These are phyloP conservation scores for Pezicula neosporulosa DNA, from an alignment of 2,329 filamentous ascomycete genomes.

Conservation along the genomic window DNA sequence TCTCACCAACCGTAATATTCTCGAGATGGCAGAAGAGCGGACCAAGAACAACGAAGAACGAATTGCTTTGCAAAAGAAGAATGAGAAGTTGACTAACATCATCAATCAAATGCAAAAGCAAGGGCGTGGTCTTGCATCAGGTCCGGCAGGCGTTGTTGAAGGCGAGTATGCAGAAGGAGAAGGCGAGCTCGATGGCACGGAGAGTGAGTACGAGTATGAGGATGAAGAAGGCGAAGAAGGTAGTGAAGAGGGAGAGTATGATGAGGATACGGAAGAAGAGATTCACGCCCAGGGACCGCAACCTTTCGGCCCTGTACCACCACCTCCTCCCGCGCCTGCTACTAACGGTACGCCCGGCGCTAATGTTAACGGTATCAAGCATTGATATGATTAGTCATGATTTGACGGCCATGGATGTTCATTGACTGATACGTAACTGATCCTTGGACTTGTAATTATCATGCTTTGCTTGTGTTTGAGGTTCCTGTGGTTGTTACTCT, in stretches of 20 bases:
- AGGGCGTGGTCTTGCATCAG: conserved; percentile 71
- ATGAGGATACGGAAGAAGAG: conserved; percentile 40
- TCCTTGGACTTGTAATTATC: no score
- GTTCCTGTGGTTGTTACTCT: no score
- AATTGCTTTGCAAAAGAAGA: conserved; percentile 72
- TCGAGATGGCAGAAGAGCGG: conserved; percentile 95
- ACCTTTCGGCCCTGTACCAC: conserved; percentile 28
- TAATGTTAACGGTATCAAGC: conserved; percentile 23
- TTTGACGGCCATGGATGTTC: not conserved
- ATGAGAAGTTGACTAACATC: conserved; percentile 87
- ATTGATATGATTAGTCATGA: conserved; percentile 6
- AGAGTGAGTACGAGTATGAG: conserved; percentile 64
- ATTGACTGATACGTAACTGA: not conserved
- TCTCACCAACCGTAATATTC: conserved; percentile 87
- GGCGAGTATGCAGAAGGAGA: conserved; percentile 52
- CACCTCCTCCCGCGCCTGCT: conserved; percentile 20
- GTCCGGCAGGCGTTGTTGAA: conserved; percentile 57
- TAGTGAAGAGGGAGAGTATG: conserved; percentile 50
- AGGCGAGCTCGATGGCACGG: conserved; percentile 48
- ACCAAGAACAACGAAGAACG: conserved; percentile 71
- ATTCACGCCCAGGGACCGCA: conserved; percentile 24
- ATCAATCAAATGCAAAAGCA: conserved; percentile 97
- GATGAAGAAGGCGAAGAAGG: conserved; percentile 59
- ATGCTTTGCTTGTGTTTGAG: no score
- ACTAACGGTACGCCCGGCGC: conserved; percentile 18